These are phyloP conservation scores for Hsuehochloa calcarea DNA, from an alignment of 176 grass and related monocot genomes.

Conservation along the genomic window DNA sequence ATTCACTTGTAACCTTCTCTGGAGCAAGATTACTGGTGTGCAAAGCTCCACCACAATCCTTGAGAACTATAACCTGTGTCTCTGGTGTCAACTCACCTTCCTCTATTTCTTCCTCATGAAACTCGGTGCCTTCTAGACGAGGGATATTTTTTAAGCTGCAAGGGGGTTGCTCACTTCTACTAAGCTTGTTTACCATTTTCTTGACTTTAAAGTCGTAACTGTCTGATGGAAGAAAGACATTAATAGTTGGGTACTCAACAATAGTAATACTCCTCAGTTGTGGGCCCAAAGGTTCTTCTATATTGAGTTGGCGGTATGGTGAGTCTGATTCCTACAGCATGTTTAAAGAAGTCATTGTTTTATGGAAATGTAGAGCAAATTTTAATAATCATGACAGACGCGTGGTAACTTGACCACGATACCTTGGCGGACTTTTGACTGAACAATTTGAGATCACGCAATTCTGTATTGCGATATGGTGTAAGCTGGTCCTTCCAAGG, in stretches of 20 bases:
- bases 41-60: conserved; percentile 29
- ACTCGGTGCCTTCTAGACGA: conserved; percentile 44
- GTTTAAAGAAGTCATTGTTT: conserved; percentile 11
- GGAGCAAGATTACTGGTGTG: conserved; percentile 17
- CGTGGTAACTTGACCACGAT: conserved; percentile 24
- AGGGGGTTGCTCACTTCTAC: conserved; percentile 20
- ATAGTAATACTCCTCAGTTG: conserved; percentile 64
- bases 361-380: not conserved
- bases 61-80: conserved; percentile 63
- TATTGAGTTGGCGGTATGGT: conserved; percentile 51
- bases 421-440: conserved; percentile 80
- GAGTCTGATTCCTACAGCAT: conserved; percentile 53
- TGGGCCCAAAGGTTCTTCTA: conserved; percentile 49
- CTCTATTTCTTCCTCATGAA: conserved; percentile 88
- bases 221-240: conserved; percentile 77
- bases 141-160: conserved; percentile 1
- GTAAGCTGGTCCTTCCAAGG: conserved; percentile 85
- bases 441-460: conserved; percentile 71
- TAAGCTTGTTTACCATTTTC: conserved; percentile 29
- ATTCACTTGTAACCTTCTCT: conserved; percentile 1
- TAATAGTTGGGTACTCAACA: conserved; percentile 75
- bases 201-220: conserved; percentile 64
- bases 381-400: not conserved
- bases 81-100: conserved; percentile 73
- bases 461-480: conserved; percentile 52